phyloP scores from a whole-genome alignment of 1,284 basidiomycete species.

The Ceraceosorus guamensis region DNA sequence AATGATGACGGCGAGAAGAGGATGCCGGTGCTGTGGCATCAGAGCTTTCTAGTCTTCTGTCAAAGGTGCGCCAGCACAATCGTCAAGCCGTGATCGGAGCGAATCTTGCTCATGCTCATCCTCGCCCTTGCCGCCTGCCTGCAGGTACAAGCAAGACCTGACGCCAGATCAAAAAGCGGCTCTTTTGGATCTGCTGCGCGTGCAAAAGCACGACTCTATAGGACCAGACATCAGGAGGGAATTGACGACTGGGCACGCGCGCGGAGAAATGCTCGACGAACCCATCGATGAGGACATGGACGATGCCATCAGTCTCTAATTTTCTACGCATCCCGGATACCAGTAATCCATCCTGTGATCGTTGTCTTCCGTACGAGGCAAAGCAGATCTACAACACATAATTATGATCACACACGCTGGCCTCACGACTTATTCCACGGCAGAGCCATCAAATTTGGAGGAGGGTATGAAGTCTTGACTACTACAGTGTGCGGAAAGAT shows the following conservation, averaged over 20 bases:
- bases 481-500: too few species aligned
- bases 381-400: too few species aligned
- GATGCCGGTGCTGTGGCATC: constrained; percentile 91
- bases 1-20: constrained; percentile 22
- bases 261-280: constrained; percentile 51
- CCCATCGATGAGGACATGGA: constrained; percentile 37
- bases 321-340: too few species aligned
- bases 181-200: constrained; percentile 83
- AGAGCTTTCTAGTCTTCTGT: constrained; percentile 85
- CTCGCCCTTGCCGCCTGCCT: neutral
- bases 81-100: constrained; percentile 53
- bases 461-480: too few species aligned
- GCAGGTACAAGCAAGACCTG: constrained; percentile 79
- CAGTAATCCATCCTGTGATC: too few species aligned
- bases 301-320: constrained; percentile 32
- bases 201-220: constrained; percentile 80
- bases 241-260: constrained; percentile 53
- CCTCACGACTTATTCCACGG: too few species aligned
- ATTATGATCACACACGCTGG: too few species aligned
- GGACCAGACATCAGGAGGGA: constrained; percentile 84
- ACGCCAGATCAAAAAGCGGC: constrained; percentile 97
- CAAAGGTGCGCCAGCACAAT: constrained; percentile 53
- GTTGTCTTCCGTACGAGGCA: too few species aligned
- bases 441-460: too few species aligned
- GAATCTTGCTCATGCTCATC: neutral